Percentiles rank a stretch among this genome's conserved stretches.
These are phyloP conservation scores for Periconia sp. DNA, from an alignment of 2,329 filamentous ascomycete species.

Conservation along the genomic window DNA sequence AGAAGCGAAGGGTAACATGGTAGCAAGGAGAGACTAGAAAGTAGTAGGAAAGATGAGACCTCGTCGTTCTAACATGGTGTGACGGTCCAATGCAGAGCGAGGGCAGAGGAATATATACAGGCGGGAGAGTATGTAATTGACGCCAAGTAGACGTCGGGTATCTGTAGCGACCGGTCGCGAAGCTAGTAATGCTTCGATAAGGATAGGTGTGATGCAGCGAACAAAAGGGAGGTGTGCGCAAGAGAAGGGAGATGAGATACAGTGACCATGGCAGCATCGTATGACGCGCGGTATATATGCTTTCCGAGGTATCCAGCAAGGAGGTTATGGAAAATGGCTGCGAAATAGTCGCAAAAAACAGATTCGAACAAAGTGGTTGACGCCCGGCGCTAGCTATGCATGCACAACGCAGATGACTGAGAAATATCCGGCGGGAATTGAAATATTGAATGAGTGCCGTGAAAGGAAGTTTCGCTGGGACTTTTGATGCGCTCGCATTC, in stretches of 20 bases:
- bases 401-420: slow-evolving; percentile 16
- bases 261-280: slow-evolving; percentile 12
- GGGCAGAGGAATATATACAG: slow-evolving; percentile 10
- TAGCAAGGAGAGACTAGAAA: slow-evolving; percentile 14
- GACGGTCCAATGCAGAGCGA: slow-evolving; percentile 1
- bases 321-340: slow-evolving; percentile 13
- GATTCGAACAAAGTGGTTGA: too few species aligned
- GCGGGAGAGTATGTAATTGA: slow-evolving; percentile 9
- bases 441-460: slow-evolving; percentile 6
- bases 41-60: background rate
- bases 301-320: slow-evolving; percentile 7
- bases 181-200: slow-evolving; percentile 12
- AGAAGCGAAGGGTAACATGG: slow-evolving; percentile 6
- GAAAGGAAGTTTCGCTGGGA: slow-evolving; percentile 5
- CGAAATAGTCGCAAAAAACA: slow-evolving; percentile 9
- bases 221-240: slow-evolving; percentile 14
- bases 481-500: slow-evolving; percentile 16
- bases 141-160: slow-evolving; percentile 37
- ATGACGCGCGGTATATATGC: slow-evolving; percentile 6
- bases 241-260: slow-evolving; percentile 11
- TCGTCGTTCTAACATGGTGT: too few species aligned
- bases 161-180: slow-evolving; percentile 43
- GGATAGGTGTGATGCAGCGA: slow-evolving; percentile 14
- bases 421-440: too few species aligned
- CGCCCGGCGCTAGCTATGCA: slow-evolving; percentile 26